phyloP scores from a whole-genome alignment of 2,329 filamentous ascomycete species.

The Zymoseptoria brevis region DNA sequence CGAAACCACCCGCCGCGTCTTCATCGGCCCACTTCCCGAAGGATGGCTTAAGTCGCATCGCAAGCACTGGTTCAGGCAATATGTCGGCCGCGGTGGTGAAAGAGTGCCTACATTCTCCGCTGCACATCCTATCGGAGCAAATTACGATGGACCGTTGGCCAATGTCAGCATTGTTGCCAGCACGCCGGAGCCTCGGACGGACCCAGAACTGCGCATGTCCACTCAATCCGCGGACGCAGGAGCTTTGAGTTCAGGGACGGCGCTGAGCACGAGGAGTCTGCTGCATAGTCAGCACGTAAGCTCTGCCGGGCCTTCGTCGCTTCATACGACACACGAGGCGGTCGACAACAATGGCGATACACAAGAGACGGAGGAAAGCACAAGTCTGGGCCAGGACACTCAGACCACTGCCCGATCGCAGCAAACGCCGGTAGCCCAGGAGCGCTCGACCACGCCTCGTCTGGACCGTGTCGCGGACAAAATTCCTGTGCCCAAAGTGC shows the following conservation, averaged over 20 bases:
- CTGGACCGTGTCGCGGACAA: constrained; percentile 13
- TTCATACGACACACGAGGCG: neutral
- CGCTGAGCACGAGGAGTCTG: neutral
- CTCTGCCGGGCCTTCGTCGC: neutral
- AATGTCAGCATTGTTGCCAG: neutral
- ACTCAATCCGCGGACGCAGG: constrained; percentile 12
- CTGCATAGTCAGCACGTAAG: neutral
- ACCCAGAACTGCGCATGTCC: constrained; percentile 7
- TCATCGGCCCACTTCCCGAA: constrained; percentile 58
- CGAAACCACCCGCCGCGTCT: constrained; percentile 53
- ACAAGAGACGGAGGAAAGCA: constrained; percentile 16
- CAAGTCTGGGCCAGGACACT: neutral
- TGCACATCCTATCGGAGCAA: constrained; percentile 14
- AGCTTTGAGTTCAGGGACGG: neutral
- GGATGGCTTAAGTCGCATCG: constrained; percentile 57
- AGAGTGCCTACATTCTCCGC: constrained; percentile 24
- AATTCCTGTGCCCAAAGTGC: constrained; percentile 17
- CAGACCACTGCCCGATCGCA: constrained; percentile 2
- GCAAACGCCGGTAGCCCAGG: constrained; percentile 6
- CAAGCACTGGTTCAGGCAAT: constrained; percentile 54
- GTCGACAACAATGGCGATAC: constrained; percentile 6
- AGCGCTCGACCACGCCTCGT: constrained; percentile 4
- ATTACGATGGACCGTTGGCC: neutral
- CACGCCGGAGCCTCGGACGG: neutral
- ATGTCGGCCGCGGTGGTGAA: constrained; percentile 32